A percentile compares a stretch with the other conserved stretches of the same genome.
Conservation (phyloP, 225 moss, liverwort and hornwort genomes). For the Ulota crispa region DNA sequence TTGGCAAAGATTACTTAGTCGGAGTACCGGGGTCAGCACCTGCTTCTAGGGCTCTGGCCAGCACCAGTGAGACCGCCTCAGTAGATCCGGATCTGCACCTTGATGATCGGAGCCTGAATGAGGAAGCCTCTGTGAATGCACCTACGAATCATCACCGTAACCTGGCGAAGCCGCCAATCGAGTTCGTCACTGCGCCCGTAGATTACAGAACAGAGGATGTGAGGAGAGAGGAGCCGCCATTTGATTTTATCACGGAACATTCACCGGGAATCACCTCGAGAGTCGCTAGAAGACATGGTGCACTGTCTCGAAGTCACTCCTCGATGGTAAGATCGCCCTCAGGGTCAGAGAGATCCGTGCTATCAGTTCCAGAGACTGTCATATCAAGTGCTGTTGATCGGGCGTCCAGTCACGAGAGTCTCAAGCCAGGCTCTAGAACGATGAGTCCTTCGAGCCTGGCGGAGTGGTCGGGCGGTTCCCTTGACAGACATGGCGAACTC, state of each 20-base stretch:
- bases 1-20: slow-evolving; percentile 44
- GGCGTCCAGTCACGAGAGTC: slow-evolving; percentile 22
- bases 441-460: slow-evolving; percentile 42
- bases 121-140: neutral
- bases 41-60: slow-evolving; percentile 10
- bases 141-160: neutral
- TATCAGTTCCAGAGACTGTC: slow-evolving; percentile 46
- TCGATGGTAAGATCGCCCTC: slow-evolving; percentile 28
- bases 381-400: slow-evolving; percentile 39
- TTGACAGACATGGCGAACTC: slow-evolving; percentile 48
- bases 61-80: neutral
- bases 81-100: slow-evolving; percentile 20
- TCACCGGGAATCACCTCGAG: slow-evolving; percentile 16
- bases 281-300: slow-evolving; percentile 8
- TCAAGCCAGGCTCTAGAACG: slow-evolving; percentile 30
- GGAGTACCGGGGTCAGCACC: slow-evolving; percentile 30
- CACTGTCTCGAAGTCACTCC: slow-evolving; percentile 37
- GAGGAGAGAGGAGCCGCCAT: slow-evolving; percentile 16
- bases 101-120: slow-evolving; percentile 10
- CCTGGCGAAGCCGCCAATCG: slow-evolving; percentile 32
- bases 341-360: slow-evolving; percentile 33
- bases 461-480: slow-evolving; percentile 46
- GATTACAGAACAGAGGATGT: slow-evolving; percentile 22
- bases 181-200: slow-evolving; percentile 34
- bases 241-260: slow-evolving; percentile 21